Base-by-base conservation (phyloP, 257 asterid species). In the Hygrophila difformis region DNA sequence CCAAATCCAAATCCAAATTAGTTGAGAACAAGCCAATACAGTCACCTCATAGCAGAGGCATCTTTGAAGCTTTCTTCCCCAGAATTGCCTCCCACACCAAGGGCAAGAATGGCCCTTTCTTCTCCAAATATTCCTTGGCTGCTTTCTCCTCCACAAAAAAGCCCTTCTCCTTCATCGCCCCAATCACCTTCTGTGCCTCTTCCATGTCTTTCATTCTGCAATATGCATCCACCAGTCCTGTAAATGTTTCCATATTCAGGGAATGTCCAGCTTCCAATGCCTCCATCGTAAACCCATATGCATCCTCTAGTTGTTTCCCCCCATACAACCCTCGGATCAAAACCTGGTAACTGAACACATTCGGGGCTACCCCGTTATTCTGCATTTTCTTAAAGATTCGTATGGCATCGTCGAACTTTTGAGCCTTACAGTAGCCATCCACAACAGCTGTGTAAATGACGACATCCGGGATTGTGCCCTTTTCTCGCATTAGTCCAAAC, bases 361-460 rank as follows among this genome's bases (percentile, higher is more conserved):
- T 87, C 0, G 97, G 92, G 23, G 36, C 48, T 23, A 84, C 60
- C 12, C 77, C 92, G 19, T 74, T 76, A 53, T 73, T 57, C 73
- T 69, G 79, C 93, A 87, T 87, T 37, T 83, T 87, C 62, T 53
- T 77, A 62, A 83, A 87, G 35, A 84, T 68, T 54, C 82, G 66
- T 35, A 78, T 39, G 0, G 92, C 93, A 44, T 81, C 95, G 11
- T 87, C 95, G 5, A 67, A 62, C 66, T 84, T 83, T 34, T 68
- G 72, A n/a, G 92, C 95, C 74, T 84, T 70, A 75, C 82, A 74
- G 57, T 80, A 87, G 4, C 92, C 97, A 39, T 87, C 95, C 36
- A 81, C 85, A 6, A 84, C 97, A 10, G 95, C 88, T 16, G 93
- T 87, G 75, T 87, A 87, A 2, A 87, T 74, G 12, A 87, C 84